Conservation (phyloP, 176 grass and related monocot species). For the barley (Hordeum vulgare) region DNA sequence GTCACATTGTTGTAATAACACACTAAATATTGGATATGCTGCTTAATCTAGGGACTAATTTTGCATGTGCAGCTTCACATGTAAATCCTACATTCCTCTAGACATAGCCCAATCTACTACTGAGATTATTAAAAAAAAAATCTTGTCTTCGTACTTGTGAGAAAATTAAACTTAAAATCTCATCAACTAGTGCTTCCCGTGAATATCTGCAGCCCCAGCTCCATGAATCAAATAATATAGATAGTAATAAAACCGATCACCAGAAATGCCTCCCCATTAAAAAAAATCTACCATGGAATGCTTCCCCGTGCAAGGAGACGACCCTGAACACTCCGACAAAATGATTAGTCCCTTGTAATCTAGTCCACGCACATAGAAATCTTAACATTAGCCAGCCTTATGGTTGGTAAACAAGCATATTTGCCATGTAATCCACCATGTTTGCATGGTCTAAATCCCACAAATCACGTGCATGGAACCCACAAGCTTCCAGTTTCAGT, state of each 20-base stretch:
- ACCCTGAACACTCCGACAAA: neutral
- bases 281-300: neutral
- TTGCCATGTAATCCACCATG: neutral
- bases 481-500: neutral
- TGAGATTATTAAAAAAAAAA: neutral
- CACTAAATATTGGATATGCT: neutral
- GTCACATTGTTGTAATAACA: neutral
- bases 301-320: neutral
- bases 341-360: neutral
- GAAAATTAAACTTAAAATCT: neutral
- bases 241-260: neutral
- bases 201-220: neutral
- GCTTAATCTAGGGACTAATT: neutral
- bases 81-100: neutral
- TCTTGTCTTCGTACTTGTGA: neutral
- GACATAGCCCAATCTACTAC: neutral
- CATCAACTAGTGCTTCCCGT: neutral
- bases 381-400: neutral
- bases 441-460: neutral
- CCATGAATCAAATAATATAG: neutral
- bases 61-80: neutral
- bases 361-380: neutral
- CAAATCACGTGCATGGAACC: neutral
- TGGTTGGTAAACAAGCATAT: neutral
- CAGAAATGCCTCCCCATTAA: neutral